Evolutionary conservation across 768 basidiomycete species (phyloP).

Genomic region (Suillus hirtellus): DNA sequence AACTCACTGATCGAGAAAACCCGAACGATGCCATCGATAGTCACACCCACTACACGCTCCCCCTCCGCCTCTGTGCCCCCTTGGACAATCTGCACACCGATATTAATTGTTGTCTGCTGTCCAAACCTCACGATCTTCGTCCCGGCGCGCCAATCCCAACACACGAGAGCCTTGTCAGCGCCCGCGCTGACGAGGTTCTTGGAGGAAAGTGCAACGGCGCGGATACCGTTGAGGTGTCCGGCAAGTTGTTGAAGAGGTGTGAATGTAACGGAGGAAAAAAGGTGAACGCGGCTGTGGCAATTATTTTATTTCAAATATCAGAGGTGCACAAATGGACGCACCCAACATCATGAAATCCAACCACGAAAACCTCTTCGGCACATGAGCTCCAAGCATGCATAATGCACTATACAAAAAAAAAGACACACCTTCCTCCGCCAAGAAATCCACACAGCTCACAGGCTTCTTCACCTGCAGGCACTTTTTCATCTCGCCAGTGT

Average conservation of each 20-base stretch:
- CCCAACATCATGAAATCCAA: conserved; percentile 93
- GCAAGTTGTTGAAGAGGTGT: conserved; percentile 81
- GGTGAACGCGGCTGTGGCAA: conserved; percentile 71
- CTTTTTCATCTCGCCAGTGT: conserved; percentile 64
- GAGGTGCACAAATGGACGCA: conserved; percentile 35
- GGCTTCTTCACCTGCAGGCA: conserved; percentile 85
- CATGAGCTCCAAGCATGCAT: conserved; percentile 10
- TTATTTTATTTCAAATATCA: background rate
- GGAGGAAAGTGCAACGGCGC: conserved; percentile 84
- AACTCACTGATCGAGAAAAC: conserved; percentile 87
- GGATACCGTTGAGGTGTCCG: conserved; percentile 86
- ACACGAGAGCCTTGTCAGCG: conserved; percentile 70
- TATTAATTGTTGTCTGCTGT: conserved; percentile 90
- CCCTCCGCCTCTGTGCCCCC: conserved; percentile 47
- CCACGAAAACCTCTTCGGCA: conserved; percentile 77
- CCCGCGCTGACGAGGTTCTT: conserved; percentile 86
- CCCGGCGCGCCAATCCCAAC: conserved; percentile 90
- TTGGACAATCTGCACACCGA: conserved; percentile 81
- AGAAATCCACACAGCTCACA: conserved; percentile 86
- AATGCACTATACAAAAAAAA: background rate
- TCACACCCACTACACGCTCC: conserved; percentile 86
- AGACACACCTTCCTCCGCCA: conserved; percentile 69
- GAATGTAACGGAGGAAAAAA: conserved; percentile 85
- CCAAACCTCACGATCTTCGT: conserved; percentile 89
- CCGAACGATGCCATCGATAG: conserved; percentile 88